Evolutionary conservation across 768 basidiomycete species (phyloP), one percentile per base, ranked within the genome.

Genomic region (Rhodotorula babjevae): DNA sequence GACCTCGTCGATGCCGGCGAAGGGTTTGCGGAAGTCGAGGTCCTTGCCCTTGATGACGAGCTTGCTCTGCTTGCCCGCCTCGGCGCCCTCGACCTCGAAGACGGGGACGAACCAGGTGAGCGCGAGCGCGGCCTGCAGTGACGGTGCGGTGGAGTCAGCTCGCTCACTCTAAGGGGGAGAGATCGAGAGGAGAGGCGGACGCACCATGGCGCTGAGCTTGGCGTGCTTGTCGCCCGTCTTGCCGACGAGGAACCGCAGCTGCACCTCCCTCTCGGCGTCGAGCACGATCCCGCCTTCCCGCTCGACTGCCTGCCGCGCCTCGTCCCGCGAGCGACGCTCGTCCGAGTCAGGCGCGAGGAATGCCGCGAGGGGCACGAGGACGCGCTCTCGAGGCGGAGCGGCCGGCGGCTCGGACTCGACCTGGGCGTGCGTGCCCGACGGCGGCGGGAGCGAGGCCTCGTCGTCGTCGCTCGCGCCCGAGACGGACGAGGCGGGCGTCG

Each of bases 201-300:
- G 31, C 47, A 70, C 73, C 68, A 74, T 74, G 0, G 21, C 66
- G 9, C 65, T 61, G 36, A 74, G 29, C 62, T 52, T 70, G 6
- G 56, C 61, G 40, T 74, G 73, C 52, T 70, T 74, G 14, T 70
- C 66, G 16, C 73, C 73, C 60, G 56, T 67, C 68, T 74, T 46
- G 8, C 73, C 73, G 23, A 74, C 40, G 21, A 74, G 31, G 29
- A 70, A 59, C 23, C 46, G 59, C 3, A 74, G 42, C 68, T 63
- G 61, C 25, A 67, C 47, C 62, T 74, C 73, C 10, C 68, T 53
- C 33, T 74, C 73, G 15, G 31, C 73, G 25, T 74, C 73, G 7
- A 75, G 25, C 33, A 68, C 69, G 59, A 75, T 68, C 25, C 69
- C 69, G 23, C 63, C 63, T 3, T 71, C 63, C 46, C 31, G 36